phyloP scores from a whole-genome alignment of 805 yeast genomes.

The Monosporozyma servazzii region DNA sequence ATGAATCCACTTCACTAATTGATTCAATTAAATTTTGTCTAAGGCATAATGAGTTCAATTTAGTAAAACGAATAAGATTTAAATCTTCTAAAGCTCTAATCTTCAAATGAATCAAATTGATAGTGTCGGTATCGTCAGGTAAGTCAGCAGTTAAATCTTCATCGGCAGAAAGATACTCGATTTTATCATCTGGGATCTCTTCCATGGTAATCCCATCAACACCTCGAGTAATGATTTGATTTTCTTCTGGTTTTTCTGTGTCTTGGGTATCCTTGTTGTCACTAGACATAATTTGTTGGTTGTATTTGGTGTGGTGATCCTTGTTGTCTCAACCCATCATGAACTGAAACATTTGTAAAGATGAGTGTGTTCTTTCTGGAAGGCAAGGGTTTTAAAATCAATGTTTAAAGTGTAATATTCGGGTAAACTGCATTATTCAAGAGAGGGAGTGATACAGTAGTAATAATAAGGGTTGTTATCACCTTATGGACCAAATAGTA shows the following conservation, averaged over 20 bases:
- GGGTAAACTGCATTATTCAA: not conserved
- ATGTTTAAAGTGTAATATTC: not conserved
- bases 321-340: not conserved
- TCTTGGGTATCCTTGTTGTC: not conserved
- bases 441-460: not conserved
- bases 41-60: slow-evolving; percentile 55
- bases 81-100: slow-evolving; percentile 55
- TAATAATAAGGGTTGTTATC: not conserved
- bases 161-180: slow-evolving; percentile 56
- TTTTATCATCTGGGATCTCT: slow-evolving; percentile 29
- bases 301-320: not conserved
- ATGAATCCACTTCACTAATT: slow-evolving; percentile 57
- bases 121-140: slow-evolving; percentile 47
- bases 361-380: not conserved
- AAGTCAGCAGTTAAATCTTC: slow-evolving; percentile 49
- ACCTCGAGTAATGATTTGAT: not conserved
- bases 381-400: not conserved
- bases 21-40: slow-evolving; percentile 77
- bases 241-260: not conserved
- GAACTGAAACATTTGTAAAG: not conserved
- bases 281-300: not conserved
- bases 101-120: slow-evolving; percentile 65
- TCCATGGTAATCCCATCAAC: slow-evolving; percentile 2
- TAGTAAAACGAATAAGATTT: slow-evolving; percentile 45
- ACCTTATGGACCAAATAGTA: too few relatives aligned